Base-by-base conservation (phyloP, 192 early-diverging fungal species). In the Backusella tuberculispora region DNA sequence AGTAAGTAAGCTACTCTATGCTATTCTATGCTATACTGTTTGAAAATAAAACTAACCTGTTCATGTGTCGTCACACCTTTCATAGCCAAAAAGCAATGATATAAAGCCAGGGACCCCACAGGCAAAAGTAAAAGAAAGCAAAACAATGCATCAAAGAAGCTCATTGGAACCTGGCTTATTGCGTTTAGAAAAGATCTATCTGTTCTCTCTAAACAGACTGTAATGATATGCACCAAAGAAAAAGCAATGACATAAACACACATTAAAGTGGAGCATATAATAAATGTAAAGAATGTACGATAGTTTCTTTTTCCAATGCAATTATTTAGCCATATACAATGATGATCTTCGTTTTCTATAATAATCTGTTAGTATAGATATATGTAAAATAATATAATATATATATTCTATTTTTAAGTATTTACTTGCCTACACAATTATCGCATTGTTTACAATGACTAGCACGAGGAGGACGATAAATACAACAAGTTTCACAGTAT, bases 321-420 rank as follows among this genome's bases (percentile, higher is more conserved):
- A 82, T 95, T 97, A 78, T 92, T 95, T 9, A 94, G 88, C 96
- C 96, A 98, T n/a, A 94, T 91, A 77, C 97, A 98, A 80, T 98
- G 95, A 78, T 96, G 93, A 80, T 95, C 93, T 72, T 90, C 90
- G 72, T 89, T 88, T 75, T 93, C 92, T 89, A 68, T 37, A 65
- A 56, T 24, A 12, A 13, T 10, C 12, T 34, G 29, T 43, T 21
- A 41, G 2, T 9, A 66, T 24, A 6, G 13, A 40, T 37, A 2
- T 34, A 34, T 34, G 29, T 2, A 34, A 34, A 34, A 34, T 34
- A 65, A 19, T 19, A 45, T 74, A 45, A 42, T 42, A 74, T 41
- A 74, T 41, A 0, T 37, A 10, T 34, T 0, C 37, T 14, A 14
- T n/a, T 26, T n/a, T 66, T 26, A 15, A 19, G 8, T 69, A 40